phyloP scores from a whole-genome alignment of 2,329 filamentous ascomycete genomes.

The Coccinonectria pachysandricola region DNA sequence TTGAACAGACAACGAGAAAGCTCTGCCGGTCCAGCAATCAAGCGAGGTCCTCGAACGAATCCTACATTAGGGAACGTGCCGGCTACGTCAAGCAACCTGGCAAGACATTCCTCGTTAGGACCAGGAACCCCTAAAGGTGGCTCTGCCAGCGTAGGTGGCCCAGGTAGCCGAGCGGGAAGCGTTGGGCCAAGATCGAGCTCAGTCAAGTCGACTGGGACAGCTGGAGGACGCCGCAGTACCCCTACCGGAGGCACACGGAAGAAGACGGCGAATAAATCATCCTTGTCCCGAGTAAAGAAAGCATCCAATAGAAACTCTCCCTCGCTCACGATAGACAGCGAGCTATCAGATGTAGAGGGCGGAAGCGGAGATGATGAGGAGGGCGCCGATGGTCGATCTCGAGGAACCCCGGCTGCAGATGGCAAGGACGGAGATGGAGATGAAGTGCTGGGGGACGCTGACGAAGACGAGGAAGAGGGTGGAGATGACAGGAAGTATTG shows the following conservation, averaged over 20 bases:
- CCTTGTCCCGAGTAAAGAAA: slow-evolving; percentile 52
- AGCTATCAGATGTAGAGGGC: slow-evolving; percentile 53
- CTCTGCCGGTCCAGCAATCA: slow-evolving; percentile 49
- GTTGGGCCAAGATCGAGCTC: slow-evolving; percentile 44
- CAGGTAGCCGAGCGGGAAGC: slow-evolving; percentile 42
- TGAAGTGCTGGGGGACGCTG: slow-evolving; percentile 43
- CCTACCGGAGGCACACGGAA: slow-evolving; percentile 35
- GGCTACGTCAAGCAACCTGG: slow-evolving; percentile 45
- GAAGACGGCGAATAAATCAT: slow-evolving; percentile 47
- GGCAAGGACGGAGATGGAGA: slow-evolving; percentile 35
- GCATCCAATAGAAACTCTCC: slow-evolving; percentile 48
- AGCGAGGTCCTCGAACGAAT: slow-evolving; percentile 41
- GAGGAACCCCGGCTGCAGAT: slow-evolving; percentile 23
- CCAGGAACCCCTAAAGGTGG: slow-evolving; percentile 49
- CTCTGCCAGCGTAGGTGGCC: slow-evolving; percentile 21
- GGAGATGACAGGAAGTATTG: slow-evolving; percentile 76
- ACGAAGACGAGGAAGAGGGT: slow-evolving; percentile 57
- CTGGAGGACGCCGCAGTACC: slow-evolving; percentile 37
- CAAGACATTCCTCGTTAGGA: slow-evolving; percentile 52
- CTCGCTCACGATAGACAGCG: slow-evolving; percentile 52
- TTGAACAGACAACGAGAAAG: slow-evolving; percentile 47
- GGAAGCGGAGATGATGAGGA: slow-evolving; percentile 43
- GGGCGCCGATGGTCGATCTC: slow-evolving; percentile 21
- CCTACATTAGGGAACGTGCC: slow-evolving; percentile 37
- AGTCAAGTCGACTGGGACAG: slow-evolving; percentile 32